Conservation (phyloP, 2,329 filamentous ascomycete genomes). For the Atkinsonella texensis region DNA sequence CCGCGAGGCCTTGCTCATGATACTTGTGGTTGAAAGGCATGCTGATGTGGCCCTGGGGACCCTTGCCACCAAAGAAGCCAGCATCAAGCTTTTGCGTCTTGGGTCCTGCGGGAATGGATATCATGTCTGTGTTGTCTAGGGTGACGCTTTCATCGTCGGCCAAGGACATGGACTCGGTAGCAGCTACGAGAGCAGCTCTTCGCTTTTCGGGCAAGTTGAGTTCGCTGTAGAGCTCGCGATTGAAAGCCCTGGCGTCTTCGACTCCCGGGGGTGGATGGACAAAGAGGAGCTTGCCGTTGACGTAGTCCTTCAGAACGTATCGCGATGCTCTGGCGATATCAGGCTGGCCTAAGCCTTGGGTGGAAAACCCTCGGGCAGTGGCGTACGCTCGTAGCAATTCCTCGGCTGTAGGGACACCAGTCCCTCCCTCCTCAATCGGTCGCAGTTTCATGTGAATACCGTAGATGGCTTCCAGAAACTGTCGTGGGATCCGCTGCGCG, state of each 20-base stretch:
- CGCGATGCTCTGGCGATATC: constrained; percentile 88
- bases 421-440: constrained; percentile 83
- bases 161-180: constrained; percentile 34
- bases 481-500: constrained; percentile 71
- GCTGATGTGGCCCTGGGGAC: constrained; percentile 52
- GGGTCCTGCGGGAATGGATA: constrained; percentile 45
- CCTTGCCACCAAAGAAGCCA: constrained; percentile 68
- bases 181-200: constrained; percentile 47
- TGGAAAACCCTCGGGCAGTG: constrained; percentile 78
- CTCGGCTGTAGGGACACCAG: constrained; percentile 69
- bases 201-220: constrained; percentile 73
- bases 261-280: constrained; percentile 73
- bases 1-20: constrained; percentile 55
- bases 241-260: constrained; percentile 67
- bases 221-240: constrained; percentile 76
- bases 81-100: constrained; percentile 75
- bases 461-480: constrained; percentile 85
- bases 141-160: constrained; percentile 17
- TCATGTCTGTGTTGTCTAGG: constrained; percentile 34
- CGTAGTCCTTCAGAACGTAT: constrained; percentile 90
- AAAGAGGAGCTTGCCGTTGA: constrained; percentile 88
- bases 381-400: constrained; percentile 84
- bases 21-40: constrained; percentile 89
- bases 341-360: constrained; percentile 77
- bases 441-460: constrained; percentile 78